Base-by-base conservation (phyloP, 2,329 filamentous ascomycete genomes). In the Aspergillus chevalieri region DNA sequence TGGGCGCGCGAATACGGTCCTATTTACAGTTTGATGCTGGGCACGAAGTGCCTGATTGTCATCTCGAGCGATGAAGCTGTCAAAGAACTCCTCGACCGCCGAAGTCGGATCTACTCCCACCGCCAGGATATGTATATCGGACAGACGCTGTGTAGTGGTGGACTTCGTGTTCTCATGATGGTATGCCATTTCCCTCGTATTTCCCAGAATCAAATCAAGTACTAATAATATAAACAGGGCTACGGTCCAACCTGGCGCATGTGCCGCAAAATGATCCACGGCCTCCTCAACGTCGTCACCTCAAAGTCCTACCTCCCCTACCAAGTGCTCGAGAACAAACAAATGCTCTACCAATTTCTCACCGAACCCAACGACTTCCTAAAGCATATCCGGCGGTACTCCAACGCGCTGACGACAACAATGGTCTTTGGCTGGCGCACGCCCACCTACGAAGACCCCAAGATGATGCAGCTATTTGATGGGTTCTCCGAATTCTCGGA, bases 251-350 rank as follows among this genome's bases (percentile, higher is more conserved):
- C 26, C 48, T 65, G 63, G 63, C 58, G 64, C 21, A 50, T 53
- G 43, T 58, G 60, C 46, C 64, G 63, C 12, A 67, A 67, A 44
- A 63, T 66, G 55, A 56, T 73, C 3, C 77, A 79, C 56, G 65
- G 62, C 2, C 65, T 77, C 1, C 71, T 80, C 24, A 78, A 79
- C 53, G 60, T 76, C 46, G 72, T 65, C 0, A 68, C 71, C 1
- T 70, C 76, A 3, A 70, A 68, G 47, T 63, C 65, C 7, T 83
- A 83, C 50, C 69, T 81, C 2, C 71, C 75, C 2, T 82, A 81
- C 53, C 78, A 82, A 54, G 71, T 76, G 44, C 67, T 82, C 2
- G 79, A 82, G 58, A 78, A 75, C 60, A 78, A 76, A 56, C 72
- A 75, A 45, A 77, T 82, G 77, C 17, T 67, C 52, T 52, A 66